phyloP scores from a whole-genome alignment of 2,329 filamentous ascomycete genomes.

The Fusarium virguliforme region DNA sequence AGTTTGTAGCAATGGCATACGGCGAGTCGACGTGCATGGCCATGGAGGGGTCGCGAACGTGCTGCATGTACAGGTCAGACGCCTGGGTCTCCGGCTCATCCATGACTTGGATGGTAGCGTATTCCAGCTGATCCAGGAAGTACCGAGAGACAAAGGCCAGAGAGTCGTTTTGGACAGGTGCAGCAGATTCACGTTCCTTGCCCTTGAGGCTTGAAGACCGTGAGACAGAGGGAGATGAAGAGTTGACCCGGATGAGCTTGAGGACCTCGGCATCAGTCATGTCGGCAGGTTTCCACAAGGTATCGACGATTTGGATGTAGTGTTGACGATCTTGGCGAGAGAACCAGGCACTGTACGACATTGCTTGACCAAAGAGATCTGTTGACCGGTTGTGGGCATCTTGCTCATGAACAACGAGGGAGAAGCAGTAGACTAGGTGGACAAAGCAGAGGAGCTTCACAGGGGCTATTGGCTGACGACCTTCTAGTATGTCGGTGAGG shows the following conservation, averaged over 20 bases:
- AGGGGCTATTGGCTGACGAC: slow-evolving; percentile 57
- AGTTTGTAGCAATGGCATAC: slow-evolving; percentile 57
- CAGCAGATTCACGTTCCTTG: slow-evolving; percentile 59
- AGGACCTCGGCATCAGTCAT: slow-evolving; percentile 53
- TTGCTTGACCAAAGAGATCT: slow-evolving; percentile 64
- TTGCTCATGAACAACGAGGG: slow-evolving; percentile 63
- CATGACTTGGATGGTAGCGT: slow-evolving; percentile 56
- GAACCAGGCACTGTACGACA: slow-evolving; percentile 63
- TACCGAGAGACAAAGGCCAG: slow-evolving; percentile 61
- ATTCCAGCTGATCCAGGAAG: slow-evolving; percentile 70
- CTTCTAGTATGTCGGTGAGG: slow-evolving; percentile 60
- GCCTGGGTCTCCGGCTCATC: slow-evolving; percentile 54
- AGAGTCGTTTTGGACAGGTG: slow-evolving; percentile 58
- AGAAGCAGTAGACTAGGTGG: slow-evolving; percentile 68
- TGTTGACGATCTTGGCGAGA: slow-evolving; percentile 54
- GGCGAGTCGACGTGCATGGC: slow-evolving; percentile 50
- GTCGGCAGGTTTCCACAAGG: slow-evolving; percentile 66
- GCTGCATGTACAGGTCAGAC: slow-evolving; percentile 62
- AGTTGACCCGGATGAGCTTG: slow-evolving; percentile 48
- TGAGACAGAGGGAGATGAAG: slow-evolving; percentile 31
- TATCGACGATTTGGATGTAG: slow-evolving; percentile 63
- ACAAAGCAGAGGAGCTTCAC: slow-evolving; percentile 67
- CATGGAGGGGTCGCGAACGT: slow-evolving; percentile 56
- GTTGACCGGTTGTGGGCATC: slow-evolving; percentile 56
- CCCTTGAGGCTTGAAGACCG: slow-evolving; percentile 58